phyloP scores from a whole-genome alignment of 2,329 filamentous ascomycete genomes.

The Zarea fungicola region DNA sequence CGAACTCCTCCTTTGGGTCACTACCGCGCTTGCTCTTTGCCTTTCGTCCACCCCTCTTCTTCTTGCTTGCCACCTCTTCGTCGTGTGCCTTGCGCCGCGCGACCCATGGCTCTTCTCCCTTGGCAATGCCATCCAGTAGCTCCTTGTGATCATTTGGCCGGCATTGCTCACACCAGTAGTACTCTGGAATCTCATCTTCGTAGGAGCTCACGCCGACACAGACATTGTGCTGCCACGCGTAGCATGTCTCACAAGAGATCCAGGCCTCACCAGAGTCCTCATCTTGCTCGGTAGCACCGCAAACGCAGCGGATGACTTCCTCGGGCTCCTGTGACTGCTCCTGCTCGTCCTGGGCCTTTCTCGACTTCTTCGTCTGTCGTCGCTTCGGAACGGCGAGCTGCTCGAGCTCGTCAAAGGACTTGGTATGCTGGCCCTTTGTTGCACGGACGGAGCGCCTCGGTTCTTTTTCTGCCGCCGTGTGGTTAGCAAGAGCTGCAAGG shows the following conservation, averaged over 20 bases:
- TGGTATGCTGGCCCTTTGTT: slow-evolving; percentile 93
- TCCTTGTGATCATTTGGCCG: slow-evolving; percentile 76
- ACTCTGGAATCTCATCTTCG: slow-evolving; percentile 69
- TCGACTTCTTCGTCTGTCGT: slow-evolving; percentile 44
- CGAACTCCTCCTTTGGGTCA: slow-evolving; percentile 58
- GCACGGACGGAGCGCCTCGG: slow-evolving; percentile 90
- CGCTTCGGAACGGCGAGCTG: slow-evolving; percentile 49
- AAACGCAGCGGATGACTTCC: slow-evolving; percentile 88
- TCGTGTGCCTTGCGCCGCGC: slow-evolving; percentile 58
- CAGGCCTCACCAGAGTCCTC: slow-evolving; percentile 84
- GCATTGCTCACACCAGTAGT: slow-evolving; percentile 93
- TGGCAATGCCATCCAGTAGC: slow-evolving; percentile 70
- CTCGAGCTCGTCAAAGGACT: slow-evolving; percentile 75
- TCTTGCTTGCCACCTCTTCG: slow-evolving; percentile 54
- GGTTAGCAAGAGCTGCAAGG: slow-evolving; percentile 14
- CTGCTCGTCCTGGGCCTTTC: slow-evolving; percentile 55
- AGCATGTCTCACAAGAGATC: slow-evolving; percentile 92
- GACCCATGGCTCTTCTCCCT: slow-evolving; percentile 85
- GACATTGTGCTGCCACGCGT: slow-evolving; percentile 95
- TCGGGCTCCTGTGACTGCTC: slow-evolving; percentile 37
- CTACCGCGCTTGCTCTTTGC: slow-evolving; percentile 60
- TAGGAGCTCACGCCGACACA: slow-evolving; percentile 84
- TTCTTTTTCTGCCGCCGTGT: slow-evolving; percentile 49
- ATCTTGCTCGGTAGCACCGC: slow-evolving; percentile 78
- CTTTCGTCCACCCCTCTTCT: slow-evolving; percentile 56